Percentiles rank a stretch among this genome's conserved stretches.
Conservation (phyloP, 768 basidiomycete genomes). For the Arthromyces matolae region DNA sequence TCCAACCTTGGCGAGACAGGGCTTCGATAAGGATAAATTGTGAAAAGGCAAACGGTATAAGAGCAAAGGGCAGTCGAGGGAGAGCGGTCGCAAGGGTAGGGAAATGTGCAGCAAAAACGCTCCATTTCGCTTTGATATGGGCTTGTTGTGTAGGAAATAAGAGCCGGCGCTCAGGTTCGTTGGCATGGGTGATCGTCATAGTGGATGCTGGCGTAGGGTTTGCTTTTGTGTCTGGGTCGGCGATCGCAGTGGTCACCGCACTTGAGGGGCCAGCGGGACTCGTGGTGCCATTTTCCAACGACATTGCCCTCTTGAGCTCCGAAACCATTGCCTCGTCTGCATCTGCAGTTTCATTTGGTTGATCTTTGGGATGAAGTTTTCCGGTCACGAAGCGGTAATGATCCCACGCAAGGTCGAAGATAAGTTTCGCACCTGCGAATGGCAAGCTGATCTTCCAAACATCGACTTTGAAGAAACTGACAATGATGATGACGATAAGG, state of each 20-base stretch:
- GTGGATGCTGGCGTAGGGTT: slow-evolving; percentile 3
- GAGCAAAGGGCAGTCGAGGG: slow-evolving; percentile 70
- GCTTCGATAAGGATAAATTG: slow-evolving; percentile 94
- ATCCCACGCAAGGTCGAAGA: slow-evolving; percentile 65
- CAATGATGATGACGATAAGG: slow-evolving; percentile 71
- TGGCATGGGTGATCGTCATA: not conserved
- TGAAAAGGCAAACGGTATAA: slow-evolving; percentile 90
- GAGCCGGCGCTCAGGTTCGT: not conserved
- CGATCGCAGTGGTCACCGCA: slow-evolving; percentile 8
- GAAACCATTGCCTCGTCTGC: slow-evolving; percentile 24
- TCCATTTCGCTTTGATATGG: slow-evolving; percentile 14
- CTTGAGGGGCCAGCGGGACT: slow-evolving; percentile 16
- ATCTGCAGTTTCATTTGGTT: slow-evolving; percentile 14
- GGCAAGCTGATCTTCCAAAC: slow-evolving; percentile 87
- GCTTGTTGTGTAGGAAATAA: slow-evolving; percentile 1
- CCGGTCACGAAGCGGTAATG: slow-evolving; percentile 36
- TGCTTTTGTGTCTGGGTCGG: slow-evolving; percentile 4
- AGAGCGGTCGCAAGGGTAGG: slow-evolving; percentile 70
- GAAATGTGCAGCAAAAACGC: slow-evolving; percentile 39
- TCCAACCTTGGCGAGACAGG: slow-evolving; percentile 86
- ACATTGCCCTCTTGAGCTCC: slow-evolving; percentile 26
- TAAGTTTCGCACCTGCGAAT: slow-evolving; percentile 70
- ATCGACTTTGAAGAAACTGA: slow-evolving; percentile 75
- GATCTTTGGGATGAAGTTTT: not conserved
- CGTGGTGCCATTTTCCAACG: slow-evolving; percentile 18